Evolutionary conservation across 1,139 yeast genomes (phyloP).

Genomic region (Chernovozyma aurita): DNA sequence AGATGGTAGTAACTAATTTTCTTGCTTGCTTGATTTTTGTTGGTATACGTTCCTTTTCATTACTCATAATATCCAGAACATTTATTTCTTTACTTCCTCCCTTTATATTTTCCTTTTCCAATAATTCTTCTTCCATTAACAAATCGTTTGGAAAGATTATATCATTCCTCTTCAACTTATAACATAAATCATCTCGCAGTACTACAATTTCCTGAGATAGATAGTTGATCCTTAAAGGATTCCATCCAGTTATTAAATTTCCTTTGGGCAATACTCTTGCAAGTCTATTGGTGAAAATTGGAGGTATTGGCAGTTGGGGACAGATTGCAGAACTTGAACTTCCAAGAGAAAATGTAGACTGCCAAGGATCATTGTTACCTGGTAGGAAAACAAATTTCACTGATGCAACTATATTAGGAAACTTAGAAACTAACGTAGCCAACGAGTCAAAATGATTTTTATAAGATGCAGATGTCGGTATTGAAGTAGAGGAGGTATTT

Average conservation of each 20-base stretch:
- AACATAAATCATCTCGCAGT: slow-evolving; percentile 67
- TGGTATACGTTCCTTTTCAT: slow-evolving; percentile 18
- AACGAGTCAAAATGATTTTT: slow-evolving; percentile 71
- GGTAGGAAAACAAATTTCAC: slow-evolving; percentile 67
- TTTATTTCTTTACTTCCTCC: slow-evolving; percentile 10
- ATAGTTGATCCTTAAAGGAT: slow-evolving; percentile 76
- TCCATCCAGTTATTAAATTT: slow-evolving; percentile 52
- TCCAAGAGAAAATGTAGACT: slow-evolving; percentile 65
- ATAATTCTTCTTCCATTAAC: slow-evolving; percentile 24
- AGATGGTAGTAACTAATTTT: slow-evolving; percentile 67
- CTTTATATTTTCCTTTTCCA: slow-evolving; percentile 12
- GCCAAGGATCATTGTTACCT: slow-evolving; percentile 94
- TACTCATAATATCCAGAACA: slow-evolving; percentile 12
- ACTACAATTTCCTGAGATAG: slow-evolving; percentile 79
- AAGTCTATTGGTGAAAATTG: slow-evolving; percentile 62
- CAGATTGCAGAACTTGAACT: slow-evolving; percentile 52
- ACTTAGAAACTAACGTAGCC: slow-evolving; percentile 47
- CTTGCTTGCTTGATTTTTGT: slow-evolving; percentile 60
- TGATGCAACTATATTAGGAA: slow-evolving; percentile 26
- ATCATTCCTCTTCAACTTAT: slow-evolving; percentile 66
- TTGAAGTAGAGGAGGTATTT: slow-evolving; percentile 35
- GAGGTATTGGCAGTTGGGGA: slow-evolving; percentile 73
- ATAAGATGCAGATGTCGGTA: slow-evolving; percentile 50
- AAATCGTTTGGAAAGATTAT: slow-evolving; percentile 47
- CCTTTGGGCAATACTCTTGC: slow-evolving; percentile 61